Conservation (phyloP, 805 yeast genomes). For the Candida ovalis region DNA sequence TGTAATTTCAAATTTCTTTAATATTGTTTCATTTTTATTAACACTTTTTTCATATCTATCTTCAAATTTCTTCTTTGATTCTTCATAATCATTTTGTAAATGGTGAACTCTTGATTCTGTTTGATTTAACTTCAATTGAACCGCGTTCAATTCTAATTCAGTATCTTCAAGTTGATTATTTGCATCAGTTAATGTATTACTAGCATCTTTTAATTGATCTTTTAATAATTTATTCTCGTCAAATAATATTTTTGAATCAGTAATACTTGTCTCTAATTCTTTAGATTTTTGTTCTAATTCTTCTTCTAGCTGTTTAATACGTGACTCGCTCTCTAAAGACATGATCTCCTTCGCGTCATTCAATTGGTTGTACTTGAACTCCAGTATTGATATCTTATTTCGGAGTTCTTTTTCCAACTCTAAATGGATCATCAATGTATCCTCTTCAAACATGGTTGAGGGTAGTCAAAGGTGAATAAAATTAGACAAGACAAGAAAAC, state of each 20-base stretch:
- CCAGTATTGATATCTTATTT: slow-evolving; percentile 11
- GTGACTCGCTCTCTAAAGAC: slow-evolving; percentile 1
- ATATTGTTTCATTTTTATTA: neutral
- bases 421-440: neutral
- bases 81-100: slow-evolving; percentile 2
- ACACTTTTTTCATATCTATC: neutral
- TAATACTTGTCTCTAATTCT: slow-evolving; percentile 32
- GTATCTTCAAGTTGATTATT: slow-evolving; percentile 4
- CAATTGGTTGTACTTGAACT: slow-evolving; percentile 8
- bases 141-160: slow-evolving; percentile 6
- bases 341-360: neutral
- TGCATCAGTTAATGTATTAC: neutral
- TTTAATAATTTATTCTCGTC: slow-evolving; percentile 29
- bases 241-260: slow-evolving; percentile 12
- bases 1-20: slow-evolving; percentile 1
- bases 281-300: slow-evolving; percentile 25
- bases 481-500: too few relatives aligned
- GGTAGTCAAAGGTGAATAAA: too few relatives aligned
- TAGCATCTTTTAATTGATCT: slow-evolving; percentile 33
- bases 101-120: slow-evolving; percentile 3
- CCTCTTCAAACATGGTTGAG: neutral
- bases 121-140: slow-evolving; percentile 2
- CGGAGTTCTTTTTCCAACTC: slow-evolving; percentile 7
- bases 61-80: slow-evolving; percentile 4
- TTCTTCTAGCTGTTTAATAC: slow-evolving; percentile 20